Conservation (phyloP, 108 stramenopile genomes). For the Skeletonema costatum region DNA sequence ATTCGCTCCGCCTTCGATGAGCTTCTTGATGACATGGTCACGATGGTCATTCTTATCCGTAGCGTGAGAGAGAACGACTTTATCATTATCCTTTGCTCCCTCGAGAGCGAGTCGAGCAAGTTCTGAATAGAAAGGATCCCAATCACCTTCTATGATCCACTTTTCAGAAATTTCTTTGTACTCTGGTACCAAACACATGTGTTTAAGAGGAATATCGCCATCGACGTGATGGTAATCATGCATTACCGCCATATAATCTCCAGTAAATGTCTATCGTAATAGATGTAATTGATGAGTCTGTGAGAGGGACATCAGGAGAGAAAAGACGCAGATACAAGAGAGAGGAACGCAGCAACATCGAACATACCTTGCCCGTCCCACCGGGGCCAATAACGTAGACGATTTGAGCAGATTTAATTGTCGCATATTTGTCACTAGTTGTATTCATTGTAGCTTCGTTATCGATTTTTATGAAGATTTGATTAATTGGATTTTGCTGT, state of each 20-base stretch:
- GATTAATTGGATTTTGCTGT: no score
- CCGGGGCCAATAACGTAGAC: background rate
- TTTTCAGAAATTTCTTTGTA: background rate
- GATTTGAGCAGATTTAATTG: no score
- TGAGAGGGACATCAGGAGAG: background rate
- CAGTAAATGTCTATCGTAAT: background rate
- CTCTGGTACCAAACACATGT: background rate
- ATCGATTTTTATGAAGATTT: no score
- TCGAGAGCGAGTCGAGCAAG: background rate
- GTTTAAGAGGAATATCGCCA: background rate
- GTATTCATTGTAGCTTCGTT: no score
- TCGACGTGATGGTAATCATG: background rate
- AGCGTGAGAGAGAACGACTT: background rate
- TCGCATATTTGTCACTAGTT: no score
- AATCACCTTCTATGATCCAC: background rate
- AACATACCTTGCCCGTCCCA: background rate
- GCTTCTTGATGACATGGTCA: background rate
- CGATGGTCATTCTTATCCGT: background rate
- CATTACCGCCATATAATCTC: background rate
- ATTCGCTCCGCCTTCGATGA: background rate
- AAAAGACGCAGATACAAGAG: no score
- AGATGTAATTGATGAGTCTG: background rate
- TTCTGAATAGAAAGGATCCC: background rate
- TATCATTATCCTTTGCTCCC: background rate
- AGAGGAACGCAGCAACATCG: background rate